A percentile compares a stretch with the other conserved stretches of the same genome.
These are phyloP conservation scores for Gynochthodes officinalis DNA, from an alignment of 257 asterid genomes.

Conservation along the genomic window DNA sequence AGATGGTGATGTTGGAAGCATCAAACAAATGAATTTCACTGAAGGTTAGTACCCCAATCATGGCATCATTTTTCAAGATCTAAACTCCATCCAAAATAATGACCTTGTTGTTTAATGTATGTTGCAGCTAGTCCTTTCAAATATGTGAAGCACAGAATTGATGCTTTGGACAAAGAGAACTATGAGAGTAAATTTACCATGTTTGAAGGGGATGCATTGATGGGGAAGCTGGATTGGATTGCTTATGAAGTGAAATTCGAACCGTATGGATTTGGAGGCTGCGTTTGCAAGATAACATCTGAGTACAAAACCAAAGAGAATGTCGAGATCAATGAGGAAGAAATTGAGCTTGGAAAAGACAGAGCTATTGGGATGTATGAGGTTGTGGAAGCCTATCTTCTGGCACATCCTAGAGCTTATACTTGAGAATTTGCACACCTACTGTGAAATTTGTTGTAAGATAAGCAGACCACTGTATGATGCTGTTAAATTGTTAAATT, in stretches of 20 bases:
- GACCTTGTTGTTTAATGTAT: not conserved
- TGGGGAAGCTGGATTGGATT: slow-evolving; percentile 46
- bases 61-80: too few relatives aligned
- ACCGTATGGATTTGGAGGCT: slow-evolving; percentile 45
- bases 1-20: slow-evolving; percentile 33
- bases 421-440: not conserved
- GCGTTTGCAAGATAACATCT: slow-evolving; percentile 35
- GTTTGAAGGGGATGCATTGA: slow-evolving; percentile 56
- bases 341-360: slow-evolving; percentile 28
- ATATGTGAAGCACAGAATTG: slow-evolving; percentile 54
- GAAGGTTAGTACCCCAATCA: slow-evolving; percentile 20
- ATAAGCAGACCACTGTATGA: not conserved
- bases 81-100: not conserved
- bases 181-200: slow-evolving; percentile 37
- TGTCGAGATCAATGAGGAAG: slow-evolving; percentile 32
- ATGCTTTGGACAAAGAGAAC: slow-evolving; percentile 43
- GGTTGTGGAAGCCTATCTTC: slow-evolving; percentile 43
- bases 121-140: slow-evolving; percentile 45
- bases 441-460: not conserved
- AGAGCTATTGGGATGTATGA: slow-evolving; percentile 36
- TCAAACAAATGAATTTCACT: slow-evolving; percentile 33
- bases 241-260: slow-evolving; percentile 51
- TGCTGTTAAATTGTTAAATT: not conserved
- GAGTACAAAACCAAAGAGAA: slow-evolving; percentile 22
- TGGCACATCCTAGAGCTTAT: slow-evolving; percentile 36